Percentiles rank a stretch among this genome's conserved stretches.
These are phyloP conservation scores for Solanum commersonii DNA, from an alignment of 257 asterid genomes.

Conservation along the genomic window DNA sequence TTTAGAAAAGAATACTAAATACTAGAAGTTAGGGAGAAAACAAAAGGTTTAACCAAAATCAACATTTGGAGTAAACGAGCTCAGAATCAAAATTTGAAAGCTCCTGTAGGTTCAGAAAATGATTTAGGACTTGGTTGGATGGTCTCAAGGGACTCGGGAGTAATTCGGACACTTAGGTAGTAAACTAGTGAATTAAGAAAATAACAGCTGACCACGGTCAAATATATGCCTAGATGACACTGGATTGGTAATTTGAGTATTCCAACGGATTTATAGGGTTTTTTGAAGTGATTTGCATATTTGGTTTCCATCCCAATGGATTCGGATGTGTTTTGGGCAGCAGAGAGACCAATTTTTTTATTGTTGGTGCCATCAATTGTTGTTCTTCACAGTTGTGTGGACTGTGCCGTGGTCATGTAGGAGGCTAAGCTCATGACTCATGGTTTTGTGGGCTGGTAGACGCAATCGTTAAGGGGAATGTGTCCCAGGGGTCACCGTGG, in stretches of 20 bases:
- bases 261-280: neutral
- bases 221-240: neutral
- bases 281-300: neutral
- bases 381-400: neutral
- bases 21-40: neutral
- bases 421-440: neutral
- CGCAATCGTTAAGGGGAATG: neutral
- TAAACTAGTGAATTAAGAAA: neutral
- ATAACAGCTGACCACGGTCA: neutral
- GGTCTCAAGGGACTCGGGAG: neutral
- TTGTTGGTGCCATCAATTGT: neutral
- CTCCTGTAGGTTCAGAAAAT: neutral
- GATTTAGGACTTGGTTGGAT: neutral
- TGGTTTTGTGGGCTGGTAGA: neutral
- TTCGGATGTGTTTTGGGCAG: neutral
- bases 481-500: neutral
- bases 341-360: neutral
- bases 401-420: neutral
- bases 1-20: neutral
- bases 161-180: neutral
- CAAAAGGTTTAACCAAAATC: neutral
- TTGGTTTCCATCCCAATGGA: neutral
- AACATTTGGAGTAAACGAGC: neutral
- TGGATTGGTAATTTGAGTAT: neutral
- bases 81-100: neutral